Conservation (phyloP, 148 eudicot species). For the Beta vulgaris region DNA sequence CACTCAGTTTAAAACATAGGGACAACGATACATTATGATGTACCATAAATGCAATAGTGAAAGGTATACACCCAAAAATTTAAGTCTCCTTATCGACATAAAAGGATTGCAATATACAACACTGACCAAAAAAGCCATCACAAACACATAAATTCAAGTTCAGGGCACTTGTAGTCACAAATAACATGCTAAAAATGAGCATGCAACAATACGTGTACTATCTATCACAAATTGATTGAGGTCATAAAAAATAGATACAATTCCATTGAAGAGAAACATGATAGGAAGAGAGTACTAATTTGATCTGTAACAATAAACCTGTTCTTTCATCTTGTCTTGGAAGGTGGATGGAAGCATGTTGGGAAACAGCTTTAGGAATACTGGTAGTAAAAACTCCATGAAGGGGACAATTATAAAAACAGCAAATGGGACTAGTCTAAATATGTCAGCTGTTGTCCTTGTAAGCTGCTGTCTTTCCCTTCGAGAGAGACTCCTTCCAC, state of each 20-base stretch:
- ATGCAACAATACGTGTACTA: background rate
- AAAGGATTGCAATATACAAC: background rate
- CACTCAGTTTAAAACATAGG: background rate
- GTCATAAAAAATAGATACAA: background rate
- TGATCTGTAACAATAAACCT: slow-evolving; percentile 40
- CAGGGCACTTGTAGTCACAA: background rate
- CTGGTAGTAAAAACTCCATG: slow-evolving; percentile 94
- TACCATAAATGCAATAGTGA: background rate
- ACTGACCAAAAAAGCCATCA: background rate
- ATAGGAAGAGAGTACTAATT: background rate
- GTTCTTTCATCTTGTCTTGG: slow-evolving; percentile 96
- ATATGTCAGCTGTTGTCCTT: slow-evolving; percentile 91
- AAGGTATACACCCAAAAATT: background rate
- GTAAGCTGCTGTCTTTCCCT: slow-evolving; percentile 96
- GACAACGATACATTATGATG: background rate
- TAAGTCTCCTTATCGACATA: background rate
- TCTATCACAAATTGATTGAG: background rate
- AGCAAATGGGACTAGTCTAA: slow-evolving; percentile 90
- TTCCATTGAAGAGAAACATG: background rate
- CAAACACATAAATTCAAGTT: background rate
- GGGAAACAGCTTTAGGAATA: slow-evolving; percentile 77
- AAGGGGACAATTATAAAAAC: slow-evolving; percentile 86
- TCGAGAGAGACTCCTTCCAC: slow-evolving; percentile 85
- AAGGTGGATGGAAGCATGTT: slow-evolving; percentile 95
- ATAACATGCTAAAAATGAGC: background rate